Conservation (phyloP, 345 rosid species). For the Syzygium oleosum region DNA sequence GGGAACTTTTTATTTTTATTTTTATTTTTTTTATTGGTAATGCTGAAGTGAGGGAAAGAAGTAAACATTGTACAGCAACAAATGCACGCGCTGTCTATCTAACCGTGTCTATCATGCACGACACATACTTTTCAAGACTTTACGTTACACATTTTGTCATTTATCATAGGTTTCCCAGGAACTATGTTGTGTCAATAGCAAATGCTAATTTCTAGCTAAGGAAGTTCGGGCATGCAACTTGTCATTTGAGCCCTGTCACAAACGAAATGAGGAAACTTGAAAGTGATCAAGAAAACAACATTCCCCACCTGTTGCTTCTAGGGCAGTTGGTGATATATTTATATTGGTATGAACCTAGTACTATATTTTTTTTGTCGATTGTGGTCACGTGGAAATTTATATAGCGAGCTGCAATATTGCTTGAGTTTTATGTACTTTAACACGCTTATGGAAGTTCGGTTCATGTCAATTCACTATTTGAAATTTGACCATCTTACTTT, state of each 20-base stretch:
- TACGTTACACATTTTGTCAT: no score
- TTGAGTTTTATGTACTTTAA: no score
- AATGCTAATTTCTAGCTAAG: background rate
- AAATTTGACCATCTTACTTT: background rate
- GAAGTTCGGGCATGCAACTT: background rate
- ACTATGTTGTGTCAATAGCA: background rate
- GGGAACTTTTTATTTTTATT: rapidly evolving
- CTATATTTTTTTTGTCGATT: no score
- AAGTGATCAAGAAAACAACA: background rate
- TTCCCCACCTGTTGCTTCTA: no score
- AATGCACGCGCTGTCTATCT: no score
- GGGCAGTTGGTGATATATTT: no score
- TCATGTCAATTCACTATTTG: background rate
- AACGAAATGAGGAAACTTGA: background rate
- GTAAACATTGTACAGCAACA: no score
- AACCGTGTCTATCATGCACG: background rate
- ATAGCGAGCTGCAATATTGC: background rate
- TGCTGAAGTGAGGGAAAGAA: no score
- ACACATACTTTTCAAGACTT: no score
- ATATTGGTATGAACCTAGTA: background rate
- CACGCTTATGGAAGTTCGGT: background rate
- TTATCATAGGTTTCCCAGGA: background rate
- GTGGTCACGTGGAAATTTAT: background rate
- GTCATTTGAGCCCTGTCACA: background rate
- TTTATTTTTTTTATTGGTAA: no score